phyloP scores from a whole-genome alignment of 345 rosid genomes.

The Rhodomyrtus tomentosa region DNA sequence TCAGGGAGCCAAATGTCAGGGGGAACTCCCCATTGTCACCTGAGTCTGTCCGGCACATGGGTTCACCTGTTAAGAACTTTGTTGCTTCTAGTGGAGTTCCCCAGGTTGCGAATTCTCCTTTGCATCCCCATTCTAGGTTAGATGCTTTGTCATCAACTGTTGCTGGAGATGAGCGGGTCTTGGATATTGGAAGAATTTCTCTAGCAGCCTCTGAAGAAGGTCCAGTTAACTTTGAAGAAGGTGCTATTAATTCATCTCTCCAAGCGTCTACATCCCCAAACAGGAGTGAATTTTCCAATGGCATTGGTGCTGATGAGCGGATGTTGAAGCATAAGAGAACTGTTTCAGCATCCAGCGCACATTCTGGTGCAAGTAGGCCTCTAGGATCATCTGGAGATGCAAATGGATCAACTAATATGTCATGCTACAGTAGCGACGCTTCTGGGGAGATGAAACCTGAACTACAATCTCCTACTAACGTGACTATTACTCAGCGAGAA shows the following conservation, averaged over 20 bases:
- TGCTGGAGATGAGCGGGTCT: slow-evolving; percentile 36
- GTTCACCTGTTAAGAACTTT: slow-evolving; percentile 29
- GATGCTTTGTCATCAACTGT: slow-evolving; percentile 37
- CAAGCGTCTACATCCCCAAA: slow-evolving; percentile 39
- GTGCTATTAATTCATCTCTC: slow-evolving; percentile 25
- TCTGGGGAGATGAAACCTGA: slow-evolving; percentile 71
- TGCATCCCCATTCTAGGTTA: slow-evolving; percentile 50
- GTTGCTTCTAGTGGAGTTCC: slow-evolving; percentile 25
- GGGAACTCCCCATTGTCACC: slow-evolving; percentile 29
- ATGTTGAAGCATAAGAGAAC: slow-evolving; percentile 41
- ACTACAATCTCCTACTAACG: slow-evolving; percentile 23
- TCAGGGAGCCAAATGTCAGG: slow-evolving; percentile 9
- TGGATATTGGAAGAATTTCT: slow-evolving; percentile 43
- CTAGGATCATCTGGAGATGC: slow-evolving; percentile 37
- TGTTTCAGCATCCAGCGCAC: slow-evolving; percentile 43
- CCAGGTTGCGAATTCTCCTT: slow-evolving; percentile 40
- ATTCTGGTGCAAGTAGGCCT: slow-evolving; percentile 36
- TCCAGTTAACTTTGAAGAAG: slow-evolving; percentile 33
- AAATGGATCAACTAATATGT: slow-evolving; percentile 47
- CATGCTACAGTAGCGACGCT: slow-evolving; percentile 58
- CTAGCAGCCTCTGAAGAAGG: slow-evolving; percentile 37
- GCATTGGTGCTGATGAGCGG: slow-evolving; percentile 21
- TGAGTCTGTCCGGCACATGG: slow-evolving; percentile 33
- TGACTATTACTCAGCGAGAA: slow-evolving; percentile 34
- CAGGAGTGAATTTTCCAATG: slow-evolving; percentile 32